Percentiles rank a stretch among this genome's conserved stretches.
Evolutionary conservation across 2,329 filamentous ascomycete species (phyloP).

Genomic region (Knoxdaviesia proteae): DNA sequence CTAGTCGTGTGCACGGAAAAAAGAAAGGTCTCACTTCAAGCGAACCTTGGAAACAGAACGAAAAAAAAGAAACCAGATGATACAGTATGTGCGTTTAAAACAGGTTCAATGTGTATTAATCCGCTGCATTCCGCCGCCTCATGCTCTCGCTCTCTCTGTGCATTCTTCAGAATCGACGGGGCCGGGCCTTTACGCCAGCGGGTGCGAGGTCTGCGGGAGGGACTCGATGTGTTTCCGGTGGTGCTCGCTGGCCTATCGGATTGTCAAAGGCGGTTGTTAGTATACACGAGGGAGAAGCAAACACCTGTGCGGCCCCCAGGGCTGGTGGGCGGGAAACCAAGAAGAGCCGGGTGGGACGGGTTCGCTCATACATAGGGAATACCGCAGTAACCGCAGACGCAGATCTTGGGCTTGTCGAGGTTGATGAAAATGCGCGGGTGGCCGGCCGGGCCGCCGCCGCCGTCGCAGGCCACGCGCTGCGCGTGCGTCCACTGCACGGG

Average conservation of each 20-base stretch:
- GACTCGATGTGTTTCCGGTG: constrained; percentile 71
- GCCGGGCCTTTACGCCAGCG: constrained; percentile 31
- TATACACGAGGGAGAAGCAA: neutral
- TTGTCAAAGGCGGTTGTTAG: constrained; percentile 3
- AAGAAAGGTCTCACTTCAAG: no score
- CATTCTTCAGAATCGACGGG: no score
- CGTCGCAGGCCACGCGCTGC: constrained; percentile 68
- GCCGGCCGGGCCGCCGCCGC: constrained; percentile 72
- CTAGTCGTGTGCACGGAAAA: no score
- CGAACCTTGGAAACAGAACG: no score
- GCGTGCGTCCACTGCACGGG: constrained; percentile 82
- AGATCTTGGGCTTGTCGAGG: constrained; percentile 88
- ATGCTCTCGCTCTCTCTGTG: no score
- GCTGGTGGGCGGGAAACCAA: neutral
- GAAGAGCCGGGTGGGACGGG: neutral
- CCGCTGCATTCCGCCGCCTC: no score
- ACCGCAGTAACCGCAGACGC: constrained; percentile 79
- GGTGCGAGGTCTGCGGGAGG: constrained; percentile 61
- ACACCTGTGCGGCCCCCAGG: neutral
- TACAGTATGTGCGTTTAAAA: no score
- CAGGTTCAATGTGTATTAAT: no score
- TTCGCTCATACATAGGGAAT: constrained; percentile 60
- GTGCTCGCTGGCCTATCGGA: constrained; percentile 62
- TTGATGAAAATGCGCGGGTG: constrained; percentile 96
- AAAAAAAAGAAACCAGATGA: no score